Base-by-base conservation (phyloP, 148 eudicot genomes). In the Cornus controversa region DNA sequence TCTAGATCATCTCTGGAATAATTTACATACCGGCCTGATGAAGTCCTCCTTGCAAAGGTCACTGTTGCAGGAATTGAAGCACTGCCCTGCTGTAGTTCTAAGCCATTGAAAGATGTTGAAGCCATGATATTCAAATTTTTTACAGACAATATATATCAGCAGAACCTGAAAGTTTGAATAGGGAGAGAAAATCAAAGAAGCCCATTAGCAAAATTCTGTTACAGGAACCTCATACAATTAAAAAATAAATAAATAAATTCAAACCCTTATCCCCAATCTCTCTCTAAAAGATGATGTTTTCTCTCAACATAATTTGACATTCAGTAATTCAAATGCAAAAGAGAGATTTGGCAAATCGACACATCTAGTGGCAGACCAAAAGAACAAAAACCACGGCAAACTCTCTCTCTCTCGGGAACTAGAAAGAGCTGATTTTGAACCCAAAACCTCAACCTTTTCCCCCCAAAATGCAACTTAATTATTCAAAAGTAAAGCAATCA, bases 11-110 rank as follows among this genome's bases (percentile, higher is more conserved):
- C 98, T 69, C 95, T 82, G 0, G 98, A 91, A 62, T 89, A 88
- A 89, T 90, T 89, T 45, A 93, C 92, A 80, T 93, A 91, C 27
- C 93, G 89, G 20, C 99, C 99, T 1, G 99, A 95, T 3, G 93
- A 84, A 10, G 96, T 93, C 77, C 99, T 85, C 80, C 91, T 86
- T 0, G 92, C 89, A 22, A 93, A 95, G 31, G 90, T 91, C 22
- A 89, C 94, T 50, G 78, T 60, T 1, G 91, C 82, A 10, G 85
- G 91, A 82, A 82, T 50, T 26, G 81, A 20, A 36, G 89, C 87
- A 84, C 81, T 73, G 74, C 86, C 85, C 80, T 81, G 28, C 81
- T 72, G 75, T 20, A 79, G 62, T 7, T 84, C 82, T 10, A 79
- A 58, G 6, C 24, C 27, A 76, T 50, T 81, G 11, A 69, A 80